Conservation (phyloP, 768 basidiomycete genomes). For the Termitomyces sp. region DNA sequence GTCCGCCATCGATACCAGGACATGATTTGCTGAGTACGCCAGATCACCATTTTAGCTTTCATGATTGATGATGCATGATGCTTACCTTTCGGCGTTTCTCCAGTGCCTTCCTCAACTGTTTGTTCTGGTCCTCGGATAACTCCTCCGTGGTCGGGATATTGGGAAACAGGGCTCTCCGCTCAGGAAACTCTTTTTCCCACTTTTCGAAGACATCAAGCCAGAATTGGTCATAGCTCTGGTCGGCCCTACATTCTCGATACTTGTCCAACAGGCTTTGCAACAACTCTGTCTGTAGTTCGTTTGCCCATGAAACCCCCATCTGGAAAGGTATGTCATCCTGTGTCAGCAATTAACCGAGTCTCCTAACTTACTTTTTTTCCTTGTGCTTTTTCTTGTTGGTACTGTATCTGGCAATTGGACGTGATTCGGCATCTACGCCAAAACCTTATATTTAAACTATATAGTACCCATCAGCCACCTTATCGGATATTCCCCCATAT, state of each 20-base stretch:
- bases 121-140: neutral
- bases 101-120: neutral
- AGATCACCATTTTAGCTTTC: neutral
- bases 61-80: neutral
- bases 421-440: neutral
- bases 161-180: neutral
- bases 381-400: neutral
- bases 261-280: neutral
- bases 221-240: neutral
- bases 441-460: neutral
- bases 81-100: neutral
- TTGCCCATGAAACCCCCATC: neutral
- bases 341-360: neutral
- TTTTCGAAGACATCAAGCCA: neutral
- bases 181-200: neutral
- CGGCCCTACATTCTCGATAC: neutral
- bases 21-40: neutral
- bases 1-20: neutral
- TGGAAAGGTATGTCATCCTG: neutral
- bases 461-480: neutral
- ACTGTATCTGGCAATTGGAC: too few relatives aligned
- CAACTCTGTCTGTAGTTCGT: neutral
- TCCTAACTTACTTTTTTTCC: neutral
- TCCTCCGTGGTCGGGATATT: neutral
- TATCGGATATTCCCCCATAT: neutral